Percentiles rank a stretch among this genome's conserved stretches.
Conservation (phyloP, 805 yeast species). For the Myxozyma lipomycoides region DNA sequence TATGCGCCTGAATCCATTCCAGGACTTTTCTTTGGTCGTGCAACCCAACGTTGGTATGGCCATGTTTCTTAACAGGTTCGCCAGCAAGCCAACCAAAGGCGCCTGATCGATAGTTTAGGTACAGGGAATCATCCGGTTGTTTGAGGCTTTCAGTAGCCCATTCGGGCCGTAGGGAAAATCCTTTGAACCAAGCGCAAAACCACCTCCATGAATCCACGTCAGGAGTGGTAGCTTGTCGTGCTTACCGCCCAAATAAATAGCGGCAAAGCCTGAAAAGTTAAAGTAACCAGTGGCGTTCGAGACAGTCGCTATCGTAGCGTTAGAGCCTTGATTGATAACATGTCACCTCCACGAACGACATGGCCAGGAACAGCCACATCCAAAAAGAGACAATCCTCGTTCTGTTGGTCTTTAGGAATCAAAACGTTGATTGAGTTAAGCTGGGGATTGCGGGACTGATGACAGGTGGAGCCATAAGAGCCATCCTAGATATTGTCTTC, state of each 20-base stretch:
- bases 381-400: conserved; percentile 26
- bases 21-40: conserved; percentile 39
- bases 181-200: conserved; percentile 23
- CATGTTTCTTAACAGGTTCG: conserved; percentile 29
- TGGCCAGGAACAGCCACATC: conserved; percentile 26
- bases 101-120: conserved; percentile 32
- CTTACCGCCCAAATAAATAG: too few relatives aligned
- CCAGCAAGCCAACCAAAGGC: conserved; percentile 39
- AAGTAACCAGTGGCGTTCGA: not conserved
- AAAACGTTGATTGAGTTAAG: conserved; percentile 8
- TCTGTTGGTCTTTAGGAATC: conserved; percentile 25
- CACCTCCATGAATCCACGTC: conserved; percentile 30
- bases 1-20: conserved; percentile 39
- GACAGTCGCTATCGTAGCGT: not conserved
- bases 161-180: conserved; percentile 20
- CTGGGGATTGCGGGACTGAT: conserved; percentile 16
- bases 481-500: too few relatives aligned
- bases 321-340: not conserved
- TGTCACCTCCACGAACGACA: not conserved
- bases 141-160: conserved; percentile 15
- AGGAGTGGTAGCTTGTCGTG: conserved; percentile 17
- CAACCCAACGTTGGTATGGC: conserved; percentile 38
- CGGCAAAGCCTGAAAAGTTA: not conserved
- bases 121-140: conserved; percentile 22
- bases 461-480: conserved; percentile 16